Evolutionary conservation across 2,329 filamentous ascomycete genomes (phyloP), one percentile per base, ranked within the genome.

Genomic region (Metarhizium robertsii): DNA sequence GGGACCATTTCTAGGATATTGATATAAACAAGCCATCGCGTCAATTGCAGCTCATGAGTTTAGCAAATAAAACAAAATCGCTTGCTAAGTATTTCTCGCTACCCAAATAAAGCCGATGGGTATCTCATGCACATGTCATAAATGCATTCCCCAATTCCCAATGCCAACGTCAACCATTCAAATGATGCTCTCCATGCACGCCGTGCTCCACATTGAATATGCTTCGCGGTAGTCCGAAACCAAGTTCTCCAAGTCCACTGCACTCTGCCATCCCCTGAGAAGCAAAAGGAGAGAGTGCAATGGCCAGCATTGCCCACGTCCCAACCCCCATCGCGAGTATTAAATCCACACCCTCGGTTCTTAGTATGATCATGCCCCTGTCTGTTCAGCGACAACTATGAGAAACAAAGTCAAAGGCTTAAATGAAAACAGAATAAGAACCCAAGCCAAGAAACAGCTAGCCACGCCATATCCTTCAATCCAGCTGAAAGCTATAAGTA

Each of bases 61-160:
- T 11, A 34, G 32, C 10, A 8, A 7, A 11, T 34, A 8, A 43
- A 45, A 43, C 14, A 25, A 46, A 49, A 32, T 32, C 30, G 55
- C 53, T 58, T 54, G 53, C 54, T 11, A 55, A 56, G 50, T 49
- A 55, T 53, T 53, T 52, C 32, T 59, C 55, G 56, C 56, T 57
- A 55, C 48, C 51, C 45, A 53, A 53, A 54, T 34, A 56, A 49
- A 54, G 51, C 52, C 52, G 32, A 48, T 55, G 57, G 56, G 56
- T 58, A 58, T 56, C 56, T 50, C 53, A 42, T 53, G 49, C 53
- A 55, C 34, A 50, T 55, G 46, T 50, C 53, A 25, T 45, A 46
- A 43, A 25, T 20, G 32, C 45, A 38, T 40, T 40, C n/a, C 20
- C 53, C 45, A 13, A 46, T 56, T n/a, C 38, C 38, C 25, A 13